These are phyloP conservation scores for Echeveria elegans DNA, from an alignment of 164 flowering plant species.

Conservation along the genomic window DNA sequence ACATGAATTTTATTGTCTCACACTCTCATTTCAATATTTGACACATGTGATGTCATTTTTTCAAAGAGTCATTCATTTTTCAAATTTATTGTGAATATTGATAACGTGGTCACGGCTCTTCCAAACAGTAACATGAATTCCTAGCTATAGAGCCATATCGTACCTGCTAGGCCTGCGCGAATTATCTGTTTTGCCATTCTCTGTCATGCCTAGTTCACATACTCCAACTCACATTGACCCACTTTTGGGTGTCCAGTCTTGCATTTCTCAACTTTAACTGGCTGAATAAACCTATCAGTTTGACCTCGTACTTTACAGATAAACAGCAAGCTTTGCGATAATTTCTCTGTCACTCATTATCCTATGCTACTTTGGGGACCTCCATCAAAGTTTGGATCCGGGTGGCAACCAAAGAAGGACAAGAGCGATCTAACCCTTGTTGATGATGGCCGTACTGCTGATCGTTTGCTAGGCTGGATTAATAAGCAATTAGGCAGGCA, in stretches of 20 bases:
- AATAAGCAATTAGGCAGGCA: slow-evolving; percentile 79
- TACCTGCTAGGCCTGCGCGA: neutral
- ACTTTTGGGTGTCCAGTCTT: neutral
- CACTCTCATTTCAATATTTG: neutral
- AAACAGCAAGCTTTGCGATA: slow-evolving; percentile 84
- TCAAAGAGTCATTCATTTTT: too few species aligned
- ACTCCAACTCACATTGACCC: neutral
- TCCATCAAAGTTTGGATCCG: slow-evolving; percentile 60
- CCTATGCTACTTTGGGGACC: slow-evolving; percentile 94
- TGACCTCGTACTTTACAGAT: slow-evolving; percentile 77
- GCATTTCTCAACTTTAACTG: slow-evolving; percentile 9
- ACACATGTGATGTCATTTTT: neutral
- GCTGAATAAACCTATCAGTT: slow-evolving; percentile 18
- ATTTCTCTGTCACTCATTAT: slow-evolving; percentile 67
- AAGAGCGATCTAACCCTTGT: slow-evolving; percentile 51
- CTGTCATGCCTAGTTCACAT: neutral
- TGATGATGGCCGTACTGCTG: slow-evolving; percentile 82
- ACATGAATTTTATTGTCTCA: too few species aligned
- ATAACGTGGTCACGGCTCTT: neutral
- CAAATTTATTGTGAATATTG: neutral
- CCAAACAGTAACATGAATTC: neutral
- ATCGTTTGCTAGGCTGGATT: slow-evolving; percentile 77
- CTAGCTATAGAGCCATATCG: neutral
- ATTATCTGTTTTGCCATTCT: neutral
- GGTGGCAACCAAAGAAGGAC: slow-evolving; percentile 49